Evolutionary conservation across 1,139 yeast species (phyloP).

Genomic region (Sugiyamaella pinicola): DNA sequence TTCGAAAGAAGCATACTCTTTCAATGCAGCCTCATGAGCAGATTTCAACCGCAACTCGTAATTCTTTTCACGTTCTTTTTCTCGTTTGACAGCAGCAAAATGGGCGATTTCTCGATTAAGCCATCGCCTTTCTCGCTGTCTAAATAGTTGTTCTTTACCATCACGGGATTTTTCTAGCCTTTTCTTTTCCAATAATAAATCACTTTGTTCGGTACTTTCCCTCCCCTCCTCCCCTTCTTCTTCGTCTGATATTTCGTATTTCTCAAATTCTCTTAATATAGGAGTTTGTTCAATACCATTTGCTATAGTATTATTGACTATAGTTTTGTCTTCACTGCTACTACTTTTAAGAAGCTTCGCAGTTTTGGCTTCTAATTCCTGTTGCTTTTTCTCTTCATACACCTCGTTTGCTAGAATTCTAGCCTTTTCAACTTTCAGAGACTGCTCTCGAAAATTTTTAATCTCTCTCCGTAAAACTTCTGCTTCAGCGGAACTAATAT

Average conservation of each 20-base stretch:
- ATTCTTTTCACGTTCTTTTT: constrained; percentile 28
- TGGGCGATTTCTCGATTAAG: constrained; percentile 32
- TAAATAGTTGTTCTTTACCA: constrained; percentile 29
- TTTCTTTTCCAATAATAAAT: constrained; percentile 20
- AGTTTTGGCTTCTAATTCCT: constrained; percentile 26
- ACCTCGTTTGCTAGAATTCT: constrained; percentile 32
- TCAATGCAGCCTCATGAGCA: constrained; percentile 29
- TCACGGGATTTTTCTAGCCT: constrained; percentile 13
- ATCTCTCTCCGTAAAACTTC: constrained; percentile 39
- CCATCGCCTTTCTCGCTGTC: constrained; percentile 35
- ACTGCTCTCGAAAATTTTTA: constrained; percentile 39
- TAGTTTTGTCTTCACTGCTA: background rate
- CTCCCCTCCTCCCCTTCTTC: constrained; percentile 17
- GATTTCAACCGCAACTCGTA: constrained; percentile 26
- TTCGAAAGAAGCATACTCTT: constrained; percentile 30
- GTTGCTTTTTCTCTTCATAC: constrained; percentile 29
- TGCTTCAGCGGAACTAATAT: constrained; percentile 36
- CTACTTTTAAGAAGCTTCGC: constrained; percentile 23
- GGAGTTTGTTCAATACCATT: constrained; percentile 13
- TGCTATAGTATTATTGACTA: background rate
- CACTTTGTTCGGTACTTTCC: constrained; percentile 20
- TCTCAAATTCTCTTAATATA: constrained; percentile 17
- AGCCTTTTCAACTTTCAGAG: constrained; percentile 34
- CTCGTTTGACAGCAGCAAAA: constrained; percentile 33
- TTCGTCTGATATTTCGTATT: constrained; percentile 22